Evolutionary conservation across 176 grass and related monocot species (phyloP).

Genomic region (Phragmites australis): DNA sequence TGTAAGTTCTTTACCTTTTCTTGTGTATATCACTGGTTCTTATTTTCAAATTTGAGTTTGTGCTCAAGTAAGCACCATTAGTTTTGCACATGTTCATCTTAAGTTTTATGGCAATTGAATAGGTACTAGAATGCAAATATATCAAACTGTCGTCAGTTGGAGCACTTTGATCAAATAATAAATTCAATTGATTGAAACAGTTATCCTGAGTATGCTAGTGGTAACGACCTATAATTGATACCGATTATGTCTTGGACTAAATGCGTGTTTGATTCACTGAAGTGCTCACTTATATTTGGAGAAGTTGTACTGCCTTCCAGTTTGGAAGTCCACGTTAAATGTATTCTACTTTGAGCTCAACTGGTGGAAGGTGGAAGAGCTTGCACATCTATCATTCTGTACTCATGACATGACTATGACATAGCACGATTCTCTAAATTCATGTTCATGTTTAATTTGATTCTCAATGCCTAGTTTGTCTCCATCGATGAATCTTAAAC

Average conservation of each 20-base stretch:
- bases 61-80: not conserved
- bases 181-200: not conserved
- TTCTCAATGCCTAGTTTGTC: not conserved
- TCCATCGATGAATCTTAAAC: not conserved
- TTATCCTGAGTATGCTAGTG: not conserved
- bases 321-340: not conserved
- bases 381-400: not conserved
- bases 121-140: not conserved
- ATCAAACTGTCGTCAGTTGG: not conserved
- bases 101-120: not conserved
- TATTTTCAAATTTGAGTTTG: not conserved
- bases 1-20: not conserved
- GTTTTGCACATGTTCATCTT: not conserved
- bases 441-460: not conserved
- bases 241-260: not conserved
- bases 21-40: not conserved
- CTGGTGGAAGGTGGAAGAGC: not conserved
- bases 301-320: constrained; percentile 7
- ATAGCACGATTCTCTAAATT: constrained; percentile 1
- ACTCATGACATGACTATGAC: not conserved
- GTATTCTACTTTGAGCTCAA: not conserved
- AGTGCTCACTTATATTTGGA: not conserved
- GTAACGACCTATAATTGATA: not conserved
- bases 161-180: not conserved
- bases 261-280: not conserved